Base-by-base conservation (phyloP, 1,284 basidiomycete genomes). In the Blastosporella zonata region DNA sequence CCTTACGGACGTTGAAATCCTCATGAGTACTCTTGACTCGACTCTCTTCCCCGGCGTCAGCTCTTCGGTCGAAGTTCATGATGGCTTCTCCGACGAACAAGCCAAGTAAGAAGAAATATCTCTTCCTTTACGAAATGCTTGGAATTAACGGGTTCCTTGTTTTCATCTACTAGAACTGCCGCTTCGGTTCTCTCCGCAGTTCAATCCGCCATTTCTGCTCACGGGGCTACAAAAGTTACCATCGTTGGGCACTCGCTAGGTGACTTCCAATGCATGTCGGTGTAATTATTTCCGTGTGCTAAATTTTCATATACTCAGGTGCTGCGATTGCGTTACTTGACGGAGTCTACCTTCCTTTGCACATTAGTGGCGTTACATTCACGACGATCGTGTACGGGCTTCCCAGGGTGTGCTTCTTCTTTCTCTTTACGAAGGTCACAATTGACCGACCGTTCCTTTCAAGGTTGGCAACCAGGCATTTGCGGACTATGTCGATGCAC, bases 381-480 rank as follows among this genome's bases (percentile, higher is more conserved):
- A 59, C 45, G 42, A 57, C 57, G 3, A 54, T 76, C 39, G 58
- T 60, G 1, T 80, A 74, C 43, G 77, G 75, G 27, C 63, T 79
- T 55, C 84, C 82, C 18, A 72, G 81, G 22, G 80, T 76, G 56
- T 15, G 63, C 50, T 36, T 17, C 23, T 23, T 8, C 3, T 17
- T 28, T 15, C 20, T 22, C 37, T 51, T 25, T 25, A 20, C 18
- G 10, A 1, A 7, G 29, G 39, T 27, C 3, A 25, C 33, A 23
- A 37, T 12, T 34, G 29, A 27, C 9, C 6, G 31, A 7, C 5
- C 18, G 15, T 33, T 13, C 25, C 17, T 22, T 23, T 10, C 15
- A 62, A 64, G 75, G 74, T 81, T 37, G 81, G 81, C n/a, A 82
- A 83, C 55, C 70, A 74, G 51, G 74, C 61, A 0, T 80, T 78